These are phyloP conservation scores for Cyclanthera cordifolia DNA, from an alignment of 306 rosid genomes.

Conservation along the genomic window DNA sequence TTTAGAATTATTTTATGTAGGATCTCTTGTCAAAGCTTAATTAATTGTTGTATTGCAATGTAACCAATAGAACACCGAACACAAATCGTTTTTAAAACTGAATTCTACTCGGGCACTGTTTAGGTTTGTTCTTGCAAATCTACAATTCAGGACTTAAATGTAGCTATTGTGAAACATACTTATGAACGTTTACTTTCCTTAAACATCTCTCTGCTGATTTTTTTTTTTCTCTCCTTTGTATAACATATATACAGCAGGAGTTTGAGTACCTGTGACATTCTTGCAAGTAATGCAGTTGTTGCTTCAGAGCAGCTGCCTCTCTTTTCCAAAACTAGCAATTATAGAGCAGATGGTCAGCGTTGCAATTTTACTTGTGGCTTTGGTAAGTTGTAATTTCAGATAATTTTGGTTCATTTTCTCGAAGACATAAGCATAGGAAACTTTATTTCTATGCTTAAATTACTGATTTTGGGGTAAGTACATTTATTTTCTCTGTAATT, in stretches of 20 bases:
- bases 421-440: not conserved
- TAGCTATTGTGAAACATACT: not conserved
- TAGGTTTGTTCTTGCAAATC: not conserved
- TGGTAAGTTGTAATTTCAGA: not conserved
- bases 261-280: conserved; percentile 25
- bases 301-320: conserved; percentile 25
- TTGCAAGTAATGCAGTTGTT: conserved; percentile 25
- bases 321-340: conserved; percentile 26
- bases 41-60: not conserved
- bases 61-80: not conserved
- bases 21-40: not conserved
- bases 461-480: not conserved
- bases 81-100: not conserved
- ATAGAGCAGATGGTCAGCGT: conserved; percentile 7
- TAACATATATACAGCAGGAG: not conserved
- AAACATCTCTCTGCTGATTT: not conserved
- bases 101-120: not conserved
- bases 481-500: not conserved
- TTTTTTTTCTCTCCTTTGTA: not conserved
- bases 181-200: not conserved
- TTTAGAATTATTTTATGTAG: not conserved
- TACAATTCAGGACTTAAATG: not conserved
- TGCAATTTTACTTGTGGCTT: not conserved
- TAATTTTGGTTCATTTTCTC: not conserved
- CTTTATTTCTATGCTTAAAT: not conserved